Base-by-base conservation (phyloP, 164 flowering plant genomes). In the Magnolia changhungtana region DNA sequence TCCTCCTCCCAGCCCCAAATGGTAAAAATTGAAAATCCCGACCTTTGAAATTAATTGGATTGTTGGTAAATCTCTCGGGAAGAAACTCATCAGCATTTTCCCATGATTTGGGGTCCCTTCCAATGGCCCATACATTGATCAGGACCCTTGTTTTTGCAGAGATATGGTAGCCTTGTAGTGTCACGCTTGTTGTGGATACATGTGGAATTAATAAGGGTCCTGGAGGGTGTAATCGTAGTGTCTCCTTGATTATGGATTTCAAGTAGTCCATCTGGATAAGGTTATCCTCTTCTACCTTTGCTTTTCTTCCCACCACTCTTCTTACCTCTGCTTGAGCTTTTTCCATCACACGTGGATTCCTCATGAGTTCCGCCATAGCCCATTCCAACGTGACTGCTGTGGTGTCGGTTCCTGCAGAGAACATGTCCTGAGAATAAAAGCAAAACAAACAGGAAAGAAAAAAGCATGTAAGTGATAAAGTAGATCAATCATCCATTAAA, bases 1-100 rank as follows among this genome's bases (percentile, higher is more conserved):
- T 29, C 75, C 75, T 73, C 55, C 75, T 24, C 55, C 75, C 75
- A 7, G 55, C 68, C 7, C 75, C 75, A 29, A 73, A 73, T 4
- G 75, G 75, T 3, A 73, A 31, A 8, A 29, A 37, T 27, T 73
- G 19, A 63, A 73, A 73, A 63, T 73, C 55, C 9, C 31, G 59
- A 16, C 67, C 67, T 18, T 23, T 73, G 23, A 63, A 73, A n/a
- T 73, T 52, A 61, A 63, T 24, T 18, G 24, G 14, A 24, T n/a
- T 63, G 68, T 63, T 24, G 23, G 8, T 8, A 23, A 73, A 73
- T 64, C 75, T 73, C 58, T 73, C 75, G 2, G 75, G 75, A 1
- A 13, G 16, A 50, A 73, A 73, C 68, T 73, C 50, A 2, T 73
- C 68, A 18, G 75, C 52, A 24, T 31, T 63, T 8, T 31, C 68